Conservation (phyloP, 768 basidiomycete species). For the Tremella yokohamensis region DNA sequence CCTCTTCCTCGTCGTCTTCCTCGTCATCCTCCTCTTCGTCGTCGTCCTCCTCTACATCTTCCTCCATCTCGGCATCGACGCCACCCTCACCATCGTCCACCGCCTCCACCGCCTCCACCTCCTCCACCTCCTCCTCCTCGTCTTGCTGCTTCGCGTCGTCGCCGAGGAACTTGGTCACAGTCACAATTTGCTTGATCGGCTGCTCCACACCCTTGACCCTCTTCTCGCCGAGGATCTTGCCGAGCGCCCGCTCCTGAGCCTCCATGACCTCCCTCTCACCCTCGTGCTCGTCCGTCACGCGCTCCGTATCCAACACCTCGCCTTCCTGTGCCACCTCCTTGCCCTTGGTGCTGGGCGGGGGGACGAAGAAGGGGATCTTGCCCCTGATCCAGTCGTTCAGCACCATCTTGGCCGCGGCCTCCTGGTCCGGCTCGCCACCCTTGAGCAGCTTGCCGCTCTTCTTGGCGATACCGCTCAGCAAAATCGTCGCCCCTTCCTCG, state of each 20-base stretch:
- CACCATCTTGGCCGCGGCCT: conserved; percentile 89
- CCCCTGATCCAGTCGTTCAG: conserved; percentile 96
- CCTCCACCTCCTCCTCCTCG: conserved; percentile 41
- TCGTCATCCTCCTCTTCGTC: conserved; percentile 45
- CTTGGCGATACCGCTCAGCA: conserved; percentile 78
- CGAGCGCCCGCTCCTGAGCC: conserved; percentile 56
- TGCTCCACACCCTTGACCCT: conserved; percentile 67
- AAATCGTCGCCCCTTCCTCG: conserved; percentile 60
- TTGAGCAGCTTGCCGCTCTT: conserved; percentile 89
- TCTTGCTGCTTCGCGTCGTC: conserved; percentile 72
- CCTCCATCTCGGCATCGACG: conserved; percentile 8
- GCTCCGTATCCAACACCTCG: conserved; percentile 11
- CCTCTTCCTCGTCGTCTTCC: conserved; percentile 34
- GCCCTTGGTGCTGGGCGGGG: conserved; percentile 66
- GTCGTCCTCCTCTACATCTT: conserved; percentile 38
- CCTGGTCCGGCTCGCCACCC: conserved; percentile 89
- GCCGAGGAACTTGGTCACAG: conserved; percentile 78
- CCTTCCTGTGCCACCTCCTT: conserved; percentile 6
- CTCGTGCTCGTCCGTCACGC: conserved; percentile 52
- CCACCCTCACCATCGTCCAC: conserved; percentile 21
- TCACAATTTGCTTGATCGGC: conserved; percentile 78
- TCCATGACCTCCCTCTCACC: conserved; percentile 54
- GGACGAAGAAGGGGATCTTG: conserved; percentile 91
- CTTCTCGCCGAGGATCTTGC: conserved; percentile 56
- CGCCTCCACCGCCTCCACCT: conserved; percentile 42